Evolutionary conservation across 2,329 filamentous ascomycete species (phyloP), one percentile per base, ranked within the genome.

Genomic region (Teratosphaeria pseudoeucalypti): DNA sequence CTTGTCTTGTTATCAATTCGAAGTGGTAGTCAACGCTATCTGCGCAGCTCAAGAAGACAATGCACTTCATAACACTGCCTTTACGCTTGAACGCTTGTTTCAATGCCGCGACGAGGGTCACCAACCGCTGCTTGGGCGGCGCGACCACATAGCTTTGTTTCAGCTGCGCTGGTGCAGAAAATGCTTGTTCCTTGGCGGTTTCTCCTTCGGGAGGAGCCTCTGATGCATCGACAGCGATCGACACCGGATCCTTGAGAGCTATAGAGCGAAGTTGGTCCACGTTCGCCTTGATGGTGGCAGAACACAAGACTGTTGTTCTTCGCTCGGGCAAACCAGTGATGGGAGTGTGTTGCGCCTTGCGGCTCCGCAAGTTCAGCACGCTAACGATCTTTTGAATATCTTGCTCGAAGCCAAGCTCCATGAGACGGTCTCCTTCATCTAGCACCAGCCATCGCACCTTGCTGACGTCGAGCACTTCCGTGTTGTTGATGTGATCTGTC

Each of bases 11-110:
- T 64, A 56, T 74, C 2, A 96, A 77, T 62, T 95, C 88, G 72
- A 91, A 97, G 73, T 97, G 92, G 68, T 96, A 99, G 72, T 99
- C 91, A 61, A 97, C 94, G 1, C 90, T 94, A 72, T 99, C 94
- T 23, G 94, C 92, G 69, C 94, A 99, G 11, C 92, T 96, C 55
- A 99, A 89, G 76, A 99, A 99, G 39, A 99, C 81, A 62, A 99
- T 96, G 26, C 88, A 89, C 74, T 99, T 97, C 89, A 95, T 96
- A 19, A 95, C 89, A 1, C 90, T 90, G 0, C 91, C 92, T 73
- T 88, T 89, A 19, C 92, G 83, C 60, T 90, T 86, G 73, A 99
- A 97, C 0, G 91, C 86, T 19, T 90, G 86, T 71, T 92, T 95
- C 60, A 99, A 79, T 34, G 92, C 83, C 0, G 90, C 87, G 29